Percentiles rank a stretch among this genome's conserved stretches.
Conservation (phyloP, 2,329 filamentous ascomycete species). For the Penicillium sp. region DNA sequence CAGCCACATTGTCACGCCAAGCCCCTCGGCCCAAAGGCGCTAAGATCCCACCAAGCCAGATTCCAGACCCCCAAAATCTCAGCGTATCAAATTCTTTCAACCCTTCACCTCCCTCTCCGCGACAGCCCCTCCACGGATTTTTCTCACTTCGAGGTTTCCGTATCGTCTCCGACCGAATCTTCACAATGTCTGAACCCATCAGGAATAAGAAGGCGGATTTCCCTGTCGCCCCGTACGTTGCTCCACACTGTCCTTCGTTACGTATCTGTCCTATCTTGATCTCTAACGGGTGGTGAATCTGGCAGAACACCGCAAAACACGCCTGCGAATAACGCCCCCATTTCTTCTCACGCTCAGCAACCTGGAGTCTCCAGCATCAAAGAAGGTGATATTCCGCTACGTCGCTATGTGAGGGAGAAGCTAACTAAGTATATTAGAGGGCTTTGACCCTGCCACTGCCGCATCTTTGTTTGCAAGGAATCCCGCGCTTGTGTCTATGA, state of each 20-base stretch:
- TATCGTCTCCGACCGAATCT: constrained; percentile 17
- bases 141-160: constrained; percentile 18
- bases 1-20: constrained; percentile 44
- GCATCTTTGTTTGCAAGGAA: constrained; percentile 95
- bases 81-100: constrained; percentile 46
- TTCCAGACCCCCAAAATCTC: constrained; percentile 41
- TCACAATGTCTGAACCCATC: constrained; percentile 69
- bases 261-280: constrained; percentile 17
- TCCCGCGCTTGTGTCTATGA: constrained; percentile 93
- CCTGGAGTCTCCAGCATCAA: constrained; percentile 94
- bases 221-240: constrained; percentile 67
- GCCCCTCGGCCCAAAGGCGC: constrained; percentile 47
- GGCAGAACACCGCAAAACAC: constrained; percentile 97
- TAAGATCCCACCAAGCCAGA: constrained; percentile 49
- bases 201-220: constrained; percentile 69
- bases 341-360: constrained; percentile 96
- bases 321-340: constrained; percentile 91
- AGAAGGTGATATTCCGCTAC: constrained; percentile 72
- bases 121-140: constrained; percentile 29
- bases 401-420: background rate
- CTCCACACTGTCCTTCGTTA: constrained; percentile 13
- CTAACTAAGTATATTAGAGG: constrained; percentile 65
- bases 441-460: constrained; percentile 82
- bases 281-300: constrained; percentile 37
- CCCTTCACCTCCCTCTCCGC: constrained; percentile 31